A percentile compares a stretch with the other conserved stretches of the same genome.
Evolutionary conservation across 768 basidiomycete genomes (phyloP).

Genomic region (Amanita subjunquillea): DNA sequence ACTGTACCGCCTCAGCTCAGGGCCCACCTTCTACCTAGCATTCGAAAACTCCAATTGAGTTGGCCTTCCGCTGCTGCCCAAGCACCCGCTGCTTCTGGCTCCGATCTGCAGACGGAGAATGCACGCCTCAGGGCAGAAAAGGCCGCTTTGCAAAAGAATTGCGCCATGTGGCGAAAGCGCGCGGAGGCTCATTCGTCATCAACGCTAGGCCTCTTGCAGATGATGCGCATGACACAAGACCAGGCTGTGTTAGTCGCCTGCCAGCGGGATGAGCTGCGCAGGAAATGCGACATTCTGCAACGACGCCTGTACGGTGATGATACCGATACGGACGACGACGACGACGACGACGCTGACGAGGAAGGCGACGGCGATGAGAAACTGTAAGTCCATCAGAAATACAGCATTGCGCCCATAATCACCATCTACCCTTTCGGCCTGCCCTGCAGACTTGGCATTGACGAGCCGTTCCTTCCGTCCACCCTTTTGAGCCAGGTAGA

Average conservation of each 20-base stretch:
- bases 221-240: constrained; percentile 30
- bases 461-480: neutral
- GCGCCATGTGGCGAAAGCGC: constrained; percentile 35
- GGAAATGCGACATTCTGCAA: constrained; percentile 20
- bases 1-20: constrained; percentile 49
- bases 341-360: neutral
- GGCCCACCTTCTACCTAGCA: constrained; percentile 44
- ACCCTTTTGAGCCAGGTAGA: neutral
- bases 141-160: constrained; percentile 28
- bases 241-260: constrained; percentile 26
- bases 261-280: constrained; percentile 28
- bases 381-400: neutral
- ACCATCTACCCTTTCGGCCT: neutral
- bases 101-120: constrained; percentile 21
- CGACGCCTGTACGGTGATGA: neutral
- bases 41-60: constrained; percentile 48
- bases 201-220: constrained; percentile 33
- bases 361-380: neutral
- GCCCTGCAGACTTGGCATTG: neutral
- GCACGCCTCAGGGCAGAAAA: constrained; percentile 34
- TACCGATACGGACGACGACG: neutral
- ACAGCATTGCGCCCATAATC: neutral
- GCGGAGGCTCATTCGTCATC: constrained; percentile 41
- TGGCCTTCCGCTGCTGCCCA: constrained; percentile 10
- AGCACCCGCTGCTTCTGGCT: constrained; percentile 8